Evolutionary conservation across 2,329 filamentous ascomycete species (phyloP).

Genomic region (Xylaria sp.): DNA sequence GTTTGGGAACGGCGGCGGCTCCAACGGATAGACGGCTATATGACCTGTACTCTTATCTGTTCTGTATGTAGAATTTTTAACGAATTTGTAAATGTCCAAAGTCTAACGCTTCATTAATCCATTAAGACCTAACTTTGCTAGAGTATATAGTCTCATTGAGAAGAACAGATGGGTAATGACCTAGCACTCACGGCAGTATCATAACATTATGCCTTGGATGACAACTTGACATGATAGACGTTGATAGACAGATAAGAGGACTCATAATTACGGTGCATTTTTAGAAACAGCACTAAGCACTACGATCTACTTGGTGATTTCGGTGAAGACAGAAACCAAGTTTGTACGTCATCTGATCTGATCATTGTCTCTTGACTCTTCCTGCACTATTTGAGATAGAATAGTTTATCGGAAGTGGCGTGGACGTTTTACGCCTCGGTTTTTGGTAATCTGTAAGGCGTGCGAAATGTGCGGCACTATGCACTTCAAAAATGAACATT

Average conservation of each 20-base stretch:
- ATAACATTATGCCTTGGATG: background rate
- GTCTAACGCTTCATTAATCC: background rate
- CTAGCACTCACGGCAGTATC: background rate
- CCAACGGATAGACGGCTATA: background rate
- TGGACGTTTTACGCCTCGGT: background rate
- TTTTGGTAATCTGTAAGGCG: background rate
- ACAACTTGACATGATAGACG: no score
- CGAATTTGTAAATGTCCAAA: background rate
- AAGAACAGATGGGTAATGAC: background rate
- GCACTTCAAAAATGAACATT: constrained; percentile 19
- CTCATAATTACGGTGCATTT: background rate
- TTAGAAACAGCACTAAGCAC: background rate
- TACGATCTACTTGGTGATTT: background rate
- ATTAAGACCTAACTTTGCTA: background rate
- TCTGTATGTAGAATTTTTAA: constrained; percentile 1
- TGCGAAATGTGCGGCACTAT: background rate
- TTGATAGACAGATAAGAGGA: background rate
- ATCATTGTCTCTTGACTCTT: background rate
- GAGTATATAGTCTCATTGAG: background rate
- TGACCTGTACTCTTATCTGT: constrained; percentile 16
- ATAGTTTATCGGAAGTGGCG: background rate
- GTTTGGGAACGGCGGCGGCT: background rate
- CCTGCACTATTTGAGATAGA: background rate
- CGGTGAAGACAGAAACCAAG: background rate
- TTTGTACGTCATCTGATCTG: background rate